phyloP scores from a whole-genome alignment of 2,329 filamentous ascomycete genomes.

The Apiospora rasikravindrae region DNA sequence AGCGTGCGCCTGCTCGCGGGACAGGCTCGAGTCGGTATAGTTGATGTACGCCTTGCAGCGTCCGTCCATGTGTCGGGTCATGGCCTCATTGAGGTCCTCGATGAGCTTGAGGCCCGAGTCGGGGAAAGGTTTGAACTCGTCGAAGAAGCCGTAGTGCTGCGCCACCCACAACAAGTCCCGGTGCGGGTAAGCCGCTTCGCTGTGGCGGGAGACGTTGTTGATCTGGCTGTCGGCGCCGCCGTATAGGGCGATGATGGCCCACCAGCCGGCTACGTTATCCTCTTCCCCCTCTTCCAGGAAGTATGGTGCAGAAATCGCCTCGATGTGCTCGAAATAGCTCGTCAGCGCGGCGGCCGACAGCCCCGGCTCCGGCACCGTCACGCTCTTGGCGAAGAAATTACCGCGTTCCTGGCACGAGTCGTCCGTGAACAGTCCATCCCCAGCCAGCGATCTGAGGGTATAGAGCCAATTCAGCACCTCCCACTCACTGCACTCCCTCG shows the following conservation, averaged over 20 bases:
- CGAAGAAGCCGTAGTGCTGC: constrained; percentile 36
- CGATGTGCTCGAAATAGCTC: constrained; percentile 34
- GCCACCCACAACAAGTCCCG: constrained; percentile 40
- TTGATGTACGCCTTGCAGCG: constrained; percentile 33
- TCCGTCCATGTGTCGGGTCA: constrained; percentile 25
- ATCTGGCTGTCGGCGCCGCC: constrained; percentile 42
- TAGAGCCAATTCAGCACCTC: constrained; percentile 32
- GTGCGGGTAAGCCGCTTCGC: constrained; percentile 34
- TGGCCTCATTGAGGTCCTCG: constrained; percentile 29
- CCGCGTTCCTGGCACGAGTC: constrained; percentile 26
- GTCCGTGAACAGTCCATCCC: constrained; percentile 26
- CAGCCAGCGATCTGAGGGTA: constrained; percentile 29
- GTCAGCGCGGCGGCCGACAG: constrained; percentile 29
- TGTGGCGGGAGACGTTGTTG: not conserved
- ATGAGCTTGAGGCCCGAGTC: constrained; percentile 30
- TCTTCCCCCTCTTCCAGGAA: not conserved
- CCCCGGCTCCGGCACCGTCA: constrained; percentile 36
- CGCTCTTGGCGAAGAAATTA: constrained; percentile 44
- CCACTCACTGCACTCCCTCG: not conserved
- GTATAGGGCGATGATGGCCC: constrained; percentile 40
- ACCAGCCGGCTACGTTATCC: constrained; percentile 35
- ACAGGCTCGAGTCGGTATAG: constrained; percentile 35
- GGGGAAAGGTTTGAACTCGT: constrained; percentile 26
- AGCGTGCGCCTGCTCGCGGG: constrained; percentile 28
- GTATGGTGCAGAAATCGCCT: not conserved